Base-by-base conservation (phyloP, 495 filamentous ascomycete species). In the Xeromyces bisporus region DNA sequence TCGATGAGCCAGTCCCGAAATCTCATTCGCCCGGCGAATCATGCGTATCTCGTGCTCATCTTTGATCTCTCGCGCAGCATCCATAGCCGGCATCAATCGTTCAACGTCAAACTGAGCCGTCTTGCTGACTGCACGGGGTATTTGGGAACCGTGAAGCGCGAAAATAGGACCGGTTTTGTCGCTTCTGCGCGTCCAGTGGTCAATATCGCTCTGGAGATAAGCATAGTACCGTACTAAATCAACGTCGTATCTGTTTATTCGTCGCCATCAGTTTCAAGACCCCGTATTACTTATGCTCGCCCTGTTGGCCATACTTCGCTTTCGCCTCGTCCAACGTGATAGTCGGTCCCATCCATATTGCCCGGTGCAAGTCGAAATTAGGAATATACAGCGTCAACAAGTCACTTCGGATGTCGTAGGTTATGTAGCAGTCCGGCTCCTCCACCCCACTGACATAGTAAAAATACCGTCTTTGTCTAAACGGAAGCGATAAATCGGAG, bases 281-380 rank as follows among this genome's bases (percentile, higher is more conserved):
- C 9, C 77, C 64, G 41, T 74, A 66, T 38, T 60, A 71, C 7
- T 53, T 49, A 15, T 44, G 40, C 15, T 60, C 49, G n/a, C 52
- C 15, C 58, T 53, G 12, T 68, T 70, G 6, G 60, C 53, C 6
- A 80, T 36, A 36, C 26, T 64, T 64, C n/a, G 64, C 38, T 35
- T 70, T 55, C 10, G 87, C 89, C 39, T 93, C 80, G 21, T 80
- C 64, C 25, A 62, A 46, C 6, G 71, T 72, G 29, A 91, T 53
- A 1, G 89, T 89, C 13, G 93, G 72, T n/a, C 89, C 91, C 33
- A 77, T 78, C 89, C 89, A 96, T 42, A 96, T 81, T 3, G 93
- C 86, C 31, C 67, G 71, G 28, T 80, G 79, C 28, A 86, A 71
- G 36, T 89, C 73, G 43, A 93, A 71, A n/a, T 84, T 75, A 2